Evolutionary conservation across 306 rosid genomes (phyloP).

Genomic region (Geum urbanum): DNA sequence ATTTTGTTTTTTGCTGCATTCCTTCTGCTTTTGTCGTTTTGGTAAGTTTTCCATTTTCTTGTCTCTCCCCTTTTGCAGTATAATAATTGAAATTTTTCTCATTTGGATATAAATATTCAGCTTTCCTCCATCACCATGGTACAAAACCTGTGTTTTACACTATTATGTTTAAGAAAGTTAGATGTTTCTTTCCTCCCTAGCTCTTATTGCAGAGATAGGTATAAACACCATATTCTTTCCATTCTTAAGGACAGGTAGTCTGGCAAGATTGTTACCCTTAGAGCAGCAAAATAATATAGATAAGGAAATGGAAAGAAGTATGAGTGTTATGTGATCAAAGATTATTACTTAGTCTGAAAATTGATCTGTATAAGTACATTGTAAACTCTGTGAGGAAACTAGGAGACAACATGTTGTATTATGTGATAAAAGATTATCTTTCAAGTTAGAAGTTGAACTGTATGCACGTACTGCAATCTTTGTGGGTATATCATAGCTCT

Average conservation of each 20-base stretch:
- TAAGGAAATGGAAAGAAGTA: not conserved
- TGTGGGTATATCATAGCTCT: not conserved
- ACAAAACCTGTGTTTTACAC: not conserved
- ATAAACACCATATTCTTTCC: not conserved
- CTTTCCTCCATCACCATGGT: not conserved
- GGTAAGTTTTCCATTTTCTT: constrained; percentile 50
- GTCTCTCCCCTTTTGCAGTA: not conserved
- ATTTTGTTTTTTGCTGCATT: constrained; percentile 83
- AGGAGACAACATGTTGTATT: not conserved
- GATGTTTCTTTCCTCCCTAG: not conserved
- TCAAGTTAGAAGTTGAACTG: too few relatives aligned
- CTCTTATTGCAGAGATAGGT: not conserved
- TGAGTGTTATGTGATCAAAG: not conserved
- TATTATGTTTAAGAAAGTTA: not conserved
- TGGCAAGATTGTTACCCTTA: not conserved
- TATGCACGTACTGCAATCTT: too few relatives aligned
- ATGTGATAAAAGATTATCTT: not conserved
- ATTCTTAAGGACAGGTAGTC: not conserved
- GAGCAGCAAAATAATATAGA: not conserved
- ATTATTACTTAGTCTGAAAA: not conserved
- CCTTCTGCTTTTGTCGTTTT: constrained; percentile 95
- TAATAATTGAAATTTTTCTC: constrained; percentile 5
- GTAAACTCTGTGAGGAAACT: not conserved
- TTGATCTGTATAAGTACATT: not conserved
- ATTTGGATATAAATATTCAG: not conserved